These are phyloP conservation scores for Suillus lakei DNA, from an alignment of 768 basidiomycete species.

Conservation along the genomic window DNA sequence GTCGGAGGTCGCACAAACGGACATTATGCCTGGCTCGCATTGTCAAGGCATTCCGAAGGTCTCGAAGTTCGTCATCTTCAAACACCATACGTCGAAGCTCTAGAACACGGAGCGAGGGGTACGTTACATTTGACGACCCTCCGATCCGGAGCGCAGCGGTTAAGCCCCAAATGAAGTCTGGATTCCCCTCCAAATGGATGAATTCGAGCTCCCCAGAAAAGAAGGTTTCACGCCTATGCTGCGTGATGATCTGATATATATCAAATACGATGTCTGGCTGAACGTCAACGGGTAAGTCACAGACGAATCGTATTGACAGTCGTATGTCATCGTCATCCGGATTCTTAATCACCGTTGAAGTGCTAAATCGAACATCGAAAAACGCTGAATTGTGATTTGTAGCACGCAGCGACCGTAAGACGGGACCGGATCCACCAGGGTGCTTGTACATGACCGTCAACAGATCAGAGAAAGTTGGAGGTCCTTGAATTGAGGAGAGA, in stretches of 20 bases:
- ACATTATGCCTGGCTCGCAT: background rate
- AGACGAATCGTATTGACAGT: background rate
- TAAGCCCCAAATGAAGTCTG: background rate
- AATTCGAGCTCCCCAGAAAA: background rate
- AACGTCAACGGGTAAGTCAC: background rate
- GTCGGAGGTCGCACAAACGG: background rate
- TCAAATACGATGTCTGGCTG: background rate
- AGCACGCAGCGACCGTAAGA: background rate
- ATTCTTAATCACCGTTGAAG: background rate
- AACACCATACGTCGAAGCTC: background rate
- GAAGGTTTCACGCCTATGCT: background rate
- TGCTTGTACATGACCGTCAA: background rate
- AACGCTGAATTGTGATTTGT: background rate
- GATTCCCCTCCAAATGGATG: background rate
- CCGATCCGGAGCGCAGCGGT: background rate
- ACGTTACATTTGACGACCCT: background rate
- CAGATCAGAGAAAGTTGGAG: background rate
- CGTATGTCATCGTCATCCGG: background rate
- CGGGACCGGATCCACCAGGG: background rate
- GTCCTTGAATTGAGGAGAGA: background rate
- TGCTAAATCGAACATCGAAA: background rate
- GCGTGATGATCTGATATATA: background rate
- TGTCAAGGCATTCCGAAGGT: background rate
- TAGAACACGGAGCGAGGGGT: background rate
- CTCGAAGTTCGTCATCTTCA: background rate